Evolutionary conservation across 2,329 filamentous ascomycete species (phyloP), one percentile per base, ranked within the genome.

Genomic region (Aureobasidium sp.): DNA sequence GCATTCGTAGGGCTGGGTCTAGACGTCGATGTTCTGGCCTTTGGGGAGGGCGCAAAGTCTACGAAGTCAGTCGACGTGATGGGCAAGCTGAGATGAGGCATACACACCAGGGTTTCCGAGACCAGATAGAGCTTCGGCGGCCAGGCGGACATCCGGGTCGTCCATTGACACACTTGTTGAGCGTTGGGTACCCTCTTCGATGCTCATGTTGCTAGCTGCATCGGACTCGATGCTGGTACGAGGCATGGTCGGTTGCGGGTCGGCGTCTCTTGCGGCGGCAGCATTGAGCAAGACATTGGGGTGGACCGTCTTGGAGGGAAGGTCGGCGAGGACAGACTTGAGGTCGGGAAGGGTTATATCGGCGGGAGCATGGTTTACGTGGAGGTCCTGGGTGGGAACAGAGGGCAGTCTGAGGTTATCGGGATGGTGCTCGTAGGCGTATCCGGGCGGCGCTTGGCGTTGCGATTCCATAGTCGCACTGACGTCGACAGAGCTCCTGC

Each of bases 81-180:
- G 22, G 25, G 49, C 31, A 37, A 47, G 45, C 57, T 55, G 20
- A 36, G 25, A 53, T 51, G 17, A 27, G 29, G 29, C 39, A 37
- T 57, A 70, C 74, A 41, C 68, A 80, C 78, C 77, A 70, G 76
- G 75, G 68, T 80, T 80, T 9, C 78, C 76, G 48, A 82, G 69
- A 22, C 78, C 78, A 42, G 77, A 78, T 65, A 82, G 67, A 39
- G 79, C 79, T 69, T 82, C 78, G 22, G 78, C 79, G 6, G 79
- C 79, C 55, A 79, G 70, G 20, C 78, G 72, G 63, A 80, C 78
- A 63, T 81, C 76, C 15, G 76, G 74, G 63, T 81, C 78, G 27
- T 80, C 78, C 66, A 79, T 74, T 44, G 76, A 79, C 39, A 77
- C 65, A 61, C 77, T 79, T 56, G 72, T 72, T 45, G 76, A 74